Conservation (phyloP, 2,329 filamentous ascomycete species). For the Colletotrichum spinosum region DNA sequence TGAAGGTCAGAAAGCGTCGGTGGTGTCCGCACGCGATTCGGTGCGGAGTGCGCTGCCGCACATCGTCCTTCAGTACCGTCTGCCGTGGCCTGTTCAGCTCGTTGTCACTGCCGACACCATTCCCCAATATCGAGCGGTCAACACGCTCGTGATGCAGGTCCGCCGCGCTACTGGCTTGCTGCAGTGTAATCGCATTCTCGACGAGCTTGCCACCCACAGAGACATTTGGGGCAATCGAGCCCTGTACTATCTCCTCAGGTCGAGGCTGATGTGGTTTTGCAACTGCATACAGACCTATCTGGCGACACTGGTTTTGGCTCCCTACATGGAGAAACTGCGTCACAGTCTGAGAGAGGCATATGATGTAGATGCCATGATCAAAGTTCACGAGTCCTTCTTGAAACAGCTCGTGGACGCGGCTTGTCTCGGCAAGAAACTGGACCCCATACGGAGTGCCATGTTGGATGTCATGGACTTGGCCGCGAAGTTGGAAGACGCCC, state of each 20-base stretch:
- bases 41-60: conserved; percentile 64
- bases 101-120: conserved; percentile 77
- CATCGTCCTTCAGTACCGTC: conserved; percentile 75
- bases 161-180: conserved; percentile 77
- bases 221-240: conserved; percentile 56
- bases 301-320: conserved; percentile 76
- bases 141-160: conserved; percentile 82
- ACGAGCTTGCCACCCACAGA: conserved; percentile 52
- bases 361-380: conserved; percentile 86
- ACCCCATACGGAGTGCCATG: conserved; percentile 77
- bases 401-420: conserved; percentile 74
- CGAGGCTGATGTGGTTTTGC: conserved; percentile 81
- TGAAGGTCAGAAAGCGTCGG: conserved; percentile 53
- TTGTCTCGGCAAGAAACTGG: conserved; percentile 75
- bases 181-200: conserved; percentile 62
- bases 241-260: conserved; percentile 71
- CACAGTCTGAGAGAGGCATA: conserved; percentile 67
- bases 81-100: conserved; percentile 77
- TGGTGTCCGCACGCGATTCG: conserved; percentile 52
- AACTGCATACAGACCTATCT: conserved; percentile 81
- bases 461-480: conserved; percentile 82
- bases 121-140: conserved; percentile 76
- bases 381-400: conserved; percentile 73
- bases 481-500: conserved; percentile 74
- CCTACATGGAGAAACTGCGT: conserved; percentile 68